A percentile compares a stretch with the other conserved stretches of the same genome.
Conservation (phyloP, 2,329 filamentous ascomycete genomes). For the Penicillium sclerotigenum region DNA sequence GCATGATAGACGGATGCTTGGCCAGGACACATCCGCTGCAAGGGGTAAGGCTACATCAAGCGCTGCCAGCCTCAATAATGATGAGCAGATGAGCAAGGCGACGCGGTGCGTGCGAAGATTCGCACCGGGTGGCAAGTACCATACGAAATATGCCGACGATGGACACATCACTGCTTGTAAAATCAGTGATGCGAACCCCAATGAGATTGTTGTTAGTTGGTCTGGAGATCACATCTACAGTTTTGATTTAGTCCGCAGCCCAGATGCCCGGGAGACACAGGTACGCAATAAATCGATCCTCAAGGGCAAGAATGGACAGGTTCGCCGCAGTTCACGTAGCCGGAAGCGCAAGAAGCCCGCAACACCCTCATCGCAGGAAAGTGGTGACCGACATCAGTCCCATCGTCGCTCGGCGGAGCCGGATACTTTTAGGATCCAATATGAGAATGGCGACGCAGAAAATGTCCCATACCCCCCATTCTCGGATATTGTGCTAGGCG, state of each 20-base stretch:
- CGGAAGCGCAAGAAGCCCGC: conserved; percentile 57
- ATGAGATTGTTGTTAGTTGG: conserved; percentile 67
- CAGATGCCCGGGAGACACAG: conserved; percentile 51
- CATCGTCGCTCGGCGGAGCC: conserved; percentile 47
- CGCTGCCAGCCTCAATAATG: conserved; percentile 45
- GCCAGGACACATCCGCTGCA: conserved; percentile 56
- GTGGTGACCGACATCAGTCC: conserved; percentile 47
- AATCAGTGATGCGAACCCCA: conserved; percentile 65
- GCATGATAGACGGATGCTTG: conserved; percentile 66
- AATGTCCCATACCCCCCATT: conserved; percentile 51
- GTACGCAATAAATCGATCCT: conserved; percentile 24
- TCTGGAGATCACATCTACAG: conserved; percentile 65
- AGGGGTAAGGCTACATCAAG: conserved; percentile 47
- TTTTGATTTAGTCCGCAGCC: conserved; percentile 61
- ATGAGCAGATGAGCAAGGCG: conserved; percentile 56
- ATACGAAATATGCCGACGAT: conserved; percentile 47
- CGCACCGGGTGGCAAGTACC: conserved; percentile 58
- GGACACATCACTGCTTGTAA: conserved; percentile 69
- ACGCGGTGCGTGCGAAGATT: conserved; percentile 66
- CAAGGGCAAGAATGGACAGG: conserved; percentile 12
- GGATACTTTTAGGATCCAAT: conserved; percentile 54
- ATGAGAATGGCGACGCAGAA: conserved; percentile 59
- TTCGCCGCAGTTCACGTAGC: conserved; percentile 35
- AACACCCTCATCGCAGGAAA: conserved; percentile 43
- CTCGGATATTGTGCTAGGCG: conserved; percentile 22